A percentile compares a stretch with the other conserved stretches of the same genome.
Evolutionary conservation across 2,329 filamentous ascomycete genomes (phyloP).

Genomic region (Cordyceps javanica): DNA sequence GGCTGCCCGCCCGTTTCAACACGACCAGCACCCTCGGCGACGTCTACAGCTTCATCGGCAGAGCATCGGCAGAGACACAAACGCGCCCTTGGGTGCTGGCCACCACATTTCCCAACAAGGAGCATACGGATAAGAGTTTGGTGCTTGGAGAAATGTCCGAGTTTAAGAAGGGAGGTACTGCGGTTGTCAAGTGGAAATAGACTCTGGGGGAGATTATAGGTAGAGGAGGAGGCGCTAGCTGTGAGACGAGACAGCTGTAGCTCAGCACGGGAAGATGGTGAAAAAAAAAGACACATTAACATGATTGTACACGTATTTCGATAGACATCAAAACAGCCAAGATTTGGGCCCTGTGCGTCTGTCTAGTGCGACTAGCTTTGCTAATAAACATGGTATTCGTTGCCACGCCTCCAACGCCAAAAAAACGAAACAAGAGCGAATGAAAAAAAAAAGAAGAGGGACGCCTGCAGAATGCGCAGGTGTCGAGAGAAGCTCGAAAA

Average conservation of each 20-base stretch:
- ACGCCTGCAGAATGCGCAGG: background rate
- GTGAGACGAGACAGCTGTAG: background rate
- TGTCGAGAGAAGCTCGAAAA: background rate
- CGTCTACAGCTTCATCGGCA: slow-evolving; percentile 67
- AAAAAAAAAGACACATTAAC: background rate
- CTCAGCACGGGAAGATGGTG: background rate
- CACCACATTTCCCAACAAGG: slow-evolving; percentile 79
- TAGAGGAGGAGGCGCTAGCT: background rate
- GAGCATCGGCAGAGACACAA: slow-evolving; percentile 52
- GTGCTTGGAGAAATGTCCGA: slow-evolving; percentile 55
- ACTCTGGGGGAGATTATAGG: background rate
- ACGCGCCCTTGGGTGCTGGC: slow-evolving; percentile 65
- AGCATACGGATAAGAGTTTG: slow-evolving; percentile 61
- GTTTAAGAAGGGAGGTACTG: slow-evolving; percentile 60
- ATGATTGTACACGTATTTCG: background rate
- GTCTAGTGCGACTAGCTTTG: background rate
- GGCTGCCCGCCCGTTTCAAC: slow-evolving; percentile 77
- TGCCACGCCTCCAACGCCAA: slow-evolving; percentile 7
- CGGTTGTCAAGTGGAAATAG: slow-evolving; percentile 54
- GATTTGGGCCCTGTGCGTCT: background rate
- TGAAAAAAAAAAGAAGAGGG: background rate
- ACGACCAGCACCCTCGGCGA: slow-evolving; percentile 70
- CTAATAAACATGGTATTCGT: slow-evolving; percentile 10
- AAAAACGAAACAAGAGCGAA: background rate
- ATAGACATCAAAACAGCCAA: background rate